Percentiles rank a stretch among this genome's conserved stretches.
Conservation (phyloP, 805 yeast species). For the Cyberlindnera americana region DNA sequence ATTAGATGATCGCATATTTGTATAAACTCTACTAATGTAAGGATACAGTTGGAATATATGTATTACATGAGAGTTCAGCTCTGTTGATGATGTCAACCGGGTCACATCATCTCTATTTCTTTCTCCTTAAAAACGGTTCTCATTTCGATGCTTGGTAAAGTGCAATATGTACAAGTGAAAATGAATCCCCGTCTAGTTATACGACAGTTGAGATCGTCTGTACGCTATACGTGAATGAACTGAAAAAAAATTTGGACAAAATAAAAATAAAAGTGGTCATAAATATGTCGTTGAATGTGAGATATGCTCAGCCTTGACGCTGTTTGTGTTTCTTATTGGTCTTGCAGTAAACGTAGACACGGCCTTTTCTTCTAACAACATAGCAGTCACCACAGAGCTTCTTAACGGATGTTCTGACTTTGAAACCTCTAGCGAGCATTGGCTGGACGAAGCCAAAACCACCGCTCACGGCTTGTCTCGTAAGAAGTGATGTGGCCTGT, state of each 20-base stretch:
- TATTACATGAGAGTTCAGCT: too few species aligned
- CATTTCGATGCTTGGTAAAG: background rate
- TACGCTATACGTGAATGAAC: background rate
- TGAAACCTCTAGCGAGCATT: conserved; percentile 62
- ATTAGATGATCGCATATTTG: background rate
- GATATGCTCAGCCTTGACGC: conserved; percentile 61
- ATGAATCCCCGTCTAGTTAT: background rate
- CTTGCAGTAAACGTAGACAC: conserved; percentile 91
- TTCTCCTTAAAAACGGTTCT: background rate
- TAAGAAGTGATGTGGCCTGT: conserved; percentile 20
- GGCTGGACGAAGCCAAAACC: conserved; percentile 27
- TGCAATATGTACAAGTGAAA: conserved; percentile 1
- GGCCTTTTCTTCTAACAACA: conserved; percentile 87
- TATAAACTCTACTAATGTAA: too few species aligned
- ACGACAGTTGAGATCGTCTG: background rate
- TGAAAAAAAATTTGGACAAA: background rate
- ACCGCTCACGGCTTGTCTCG: conserved; percentile 12
- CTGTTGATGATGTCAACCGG: too few species aligned
- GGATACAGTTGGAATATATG: too few species aligned
- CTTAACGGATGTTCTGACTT: conserved; percentile 89
- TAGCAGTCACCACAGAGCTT: conserved; percentile 91
- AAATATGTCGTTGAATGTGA: conserved; percentile 1
- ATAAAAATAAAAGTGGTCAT: background rate
- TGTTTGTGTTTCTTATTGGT: conserved; percentile 92
- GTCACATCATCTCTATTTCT: background rate